Evolutionary conservation across 108 stramenopile species (phyloP).

Genomic region (Nannochloropsis oceanica): DNA sequence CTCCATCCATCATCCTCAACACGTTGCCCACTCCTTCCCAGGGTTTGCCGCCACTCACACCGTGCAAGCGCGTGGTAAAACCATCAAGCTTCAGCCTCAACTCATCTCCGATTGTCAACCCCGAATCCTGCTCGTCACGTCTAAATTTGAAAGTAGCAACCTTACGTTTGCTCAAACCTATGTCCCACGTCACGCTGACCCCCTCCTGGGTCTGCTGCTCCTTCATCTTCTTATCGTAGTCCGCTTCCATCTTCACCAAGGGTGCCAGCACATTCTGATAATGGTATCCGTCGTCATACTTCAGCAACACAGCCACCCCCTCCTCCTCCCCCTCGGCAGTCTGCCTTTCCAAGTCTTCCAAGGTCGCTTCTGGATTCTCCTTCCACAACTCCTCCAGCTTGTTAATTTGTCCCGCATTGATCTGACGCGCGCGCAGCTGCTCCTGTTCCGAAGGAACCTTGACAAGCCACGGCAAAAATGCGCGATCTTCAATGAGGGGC

Average conservation of each 20-base stretch:
- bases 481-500: constrained; percentile 80
- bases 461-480: constrained; percentile 81
- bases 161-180: constrained; percentile 62
- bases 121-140: constrained; percentile 24
- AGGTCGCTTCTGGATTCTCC: constrained; percentile 66
- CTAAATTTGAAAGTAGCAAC: constrained; percentile 57
- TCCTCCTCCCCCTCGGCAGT: constrained; percentile 59
- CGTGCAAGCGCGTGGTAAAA: constrained; percentile 58
- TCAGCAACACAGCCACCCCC: constrained; percentile 54
- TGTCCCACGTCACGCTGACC: constrained; percentile 76
- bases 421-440: constrained; percentile 47
- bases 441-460: constrained; percentile 45
- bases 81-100: constrained; percentile 61
- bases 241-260: constrained; percentile 91
- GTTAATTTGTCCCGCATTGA: constrained; percentile 71
- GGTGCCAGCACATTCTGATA: constrained; percentile 94
- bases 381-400: constrained; percentile 91
- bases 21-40: constrained; percentile 85
- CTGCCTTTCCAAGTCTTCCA: constrained; percentile 69
- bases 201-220: constrained; percentile 71
- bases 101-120: constrained; percentile 85
- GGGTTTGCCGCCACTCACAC: constrained; percentile 1
- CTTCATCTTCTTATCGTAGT: constrained; percentile 89
- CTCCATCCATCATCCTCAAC: constrained; percentile 69
- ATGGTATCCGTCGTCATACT: constrained; percentile 94